These are phyloP conservation scores for Cladosporium sp. DNA, from an alignment of 2,329 filamentous ascomycete genomes.

Conservation along the genomic window DNA sequence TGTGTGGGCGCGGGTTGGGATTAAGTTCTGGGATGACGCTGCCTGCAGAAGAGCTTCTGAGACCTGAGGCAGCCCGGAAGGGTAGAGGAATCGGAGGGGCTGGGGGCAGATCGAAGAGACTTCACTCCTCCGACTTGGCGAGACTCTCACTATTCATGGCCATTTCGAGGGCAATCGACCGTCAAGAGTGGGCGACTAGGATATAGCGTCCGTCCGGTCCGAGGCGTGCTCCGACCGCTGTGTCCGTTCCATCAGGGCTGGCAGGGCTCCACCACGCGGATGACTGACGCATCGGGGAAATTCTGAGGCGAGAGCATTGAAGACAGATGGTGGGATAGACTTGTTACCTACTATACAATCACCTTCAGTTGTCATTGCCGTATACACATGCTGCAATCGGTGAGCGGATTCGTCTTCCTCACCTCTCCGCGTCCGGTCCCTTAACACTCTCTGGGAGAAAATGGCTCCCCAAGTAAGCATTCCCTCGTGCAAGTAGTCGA, in stretches of 20 bases:
- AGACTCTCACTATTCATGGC: too few relatives aligned
- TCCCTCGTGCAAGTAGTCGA: neutral
- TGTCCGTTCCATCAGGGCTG: too few relatives aligned
- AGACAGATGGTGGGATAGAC: neutral
- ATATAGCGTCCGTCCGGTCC: neutral
- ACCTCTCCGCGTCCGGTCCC: constrained; percentile 30
- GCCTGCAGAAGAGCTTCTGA: neutral
- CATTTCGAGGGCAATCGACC: too few relatives aligned
- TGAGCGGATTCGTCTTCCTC: constrained; percentile 28
- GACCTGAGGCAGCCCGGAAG: neutral
- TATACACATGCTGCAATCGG: constrained; percentile 15
- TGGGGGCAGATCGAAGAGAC: neutral
- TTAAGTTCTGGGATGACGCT: neutral
- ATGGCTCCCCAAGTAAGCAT: constrained; percentile 16
- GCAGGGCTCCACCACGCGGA: neutral
- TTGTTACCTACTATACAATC: too few relatives aligned
- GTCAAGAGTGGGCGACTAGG: too few relatives aligned
- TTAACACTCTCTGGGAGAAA: constrained; percentile 16
- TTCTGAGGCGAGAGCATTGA: neutral
- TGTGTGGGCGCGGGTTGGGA: neutral
- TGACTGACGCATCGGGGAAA: constrained; percentile 11
- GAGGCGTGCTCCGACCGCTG: neutral
- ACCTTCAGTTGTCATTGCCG: too few relatives aligned
- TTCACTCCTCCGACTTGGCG: too few relatives aligned
- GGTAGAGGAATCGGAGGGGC: neutral